These are phyloP conservation scores for Vanrija sp. DNA, from an alignment of 1,284 basidiomycete genomes.

Conservation along the genomic window DNA sequence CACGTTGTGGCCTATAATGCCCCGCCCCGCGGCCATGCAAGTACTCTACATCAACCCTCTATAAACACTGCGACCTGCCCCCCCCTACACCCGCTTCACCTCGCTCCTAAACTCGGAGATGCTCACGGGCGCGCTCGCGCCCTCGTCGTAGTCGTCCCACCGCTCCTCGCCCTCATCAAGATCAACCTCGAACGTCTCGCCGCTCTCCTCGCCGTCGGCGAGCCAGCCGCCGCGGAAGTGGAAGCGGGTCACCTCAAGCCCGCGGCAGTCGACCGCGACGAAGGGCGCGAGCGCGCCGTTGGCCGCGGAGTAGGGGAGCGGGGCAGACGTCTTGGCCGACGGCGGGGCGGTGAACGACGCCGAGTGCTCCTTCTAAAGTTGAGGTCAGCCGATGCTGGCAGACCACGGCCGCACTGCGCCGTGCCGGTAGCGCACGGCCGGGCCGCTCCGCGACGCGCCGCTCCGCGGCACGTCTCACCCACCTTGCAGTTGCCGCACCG, in stretches of 20 bases:
- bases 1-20: no score
- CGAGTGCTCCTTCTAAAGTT: slow-evolving; percentile 45
- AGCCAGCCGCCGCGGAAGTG: slow-evolving; percentile 40
- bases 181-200: slow-evolving; percentile 41
- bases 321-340: slow-evolving; percentile 31
- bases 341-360: slow-evolving; percentile 40
- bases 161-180: slow-evolving; percentile 45
- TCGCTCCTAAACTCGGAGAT: slow-evolving; percentile 39
- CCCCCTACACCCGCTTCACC: slow-evolving; percentile 28
- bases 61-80: not conserved
- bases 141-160: slow-evolving; percentile 51
- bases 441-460: not conserved
- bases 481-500: slow-evolving; percentile 48
- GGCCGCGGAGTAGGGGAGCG: slow-evolving; percentile 31
- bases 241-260: slow-evolving; percentile 46
- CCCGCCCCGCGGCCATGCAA: no score
- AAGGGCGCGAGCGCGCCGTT: slow-evolving; percentile 31
- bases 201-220: slow-evolving; percentile 26
- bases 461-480: not conserved
- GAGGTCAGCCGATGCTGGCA: no score
- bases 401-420: no score
- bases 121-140: slow-evolving; percentile 33
- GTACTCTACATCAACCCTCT: not conserved
- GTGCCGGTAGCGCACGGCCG: no score
- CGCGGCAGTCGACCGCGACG: slow-evolving; percentile 47